Percentiles rank a stretch among this genome's conserved stretches.
Conservation (phyloP, 2,329 filamentous ascomycete genomes). For the Sporothrix brunneoviolacea region DNA sequence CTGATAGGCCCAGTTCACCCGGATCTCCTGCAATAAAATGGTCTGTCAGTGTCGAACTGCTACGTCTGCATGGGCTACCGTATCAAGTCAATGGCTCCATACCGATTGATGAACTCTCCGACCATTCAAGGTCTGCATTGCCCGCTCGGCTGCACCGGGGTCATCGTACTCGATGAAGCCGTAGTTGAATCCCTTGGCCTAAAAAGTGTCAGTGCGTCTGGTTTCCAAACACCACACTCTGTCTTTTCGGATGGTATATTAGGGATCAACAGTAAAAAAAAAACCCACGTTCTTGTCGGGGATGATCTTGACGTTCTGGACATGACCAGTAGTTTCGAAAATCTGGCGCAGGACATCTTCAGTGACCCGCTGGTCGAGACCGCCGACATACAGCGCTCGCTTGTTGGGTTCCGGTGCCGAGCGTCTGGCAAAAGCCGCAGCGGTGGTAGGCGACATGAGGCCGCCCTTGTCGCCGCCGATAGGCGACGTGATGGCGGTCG, state of each 20-base stretch:
- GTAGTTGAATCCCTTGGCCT: constrained; percentile 97
- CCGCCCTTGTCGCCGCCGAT: constrained; percentile 60
- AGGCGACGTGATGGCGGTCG: constrained; percentile 84
- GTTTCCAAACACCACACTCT: neutral
- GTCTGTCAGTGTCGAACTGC: neutral
- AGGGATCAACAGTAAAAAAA: too few relatives aligned
- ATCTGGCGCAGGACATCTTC: constrained; percentile 96
- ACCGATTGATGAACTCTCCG: constrained; percentile 92
- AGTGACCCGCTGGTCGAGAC: constrained; percentile 88
- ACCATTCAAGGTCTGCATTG: constrained; percentile 95
- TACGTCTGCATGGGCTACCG: neutral
- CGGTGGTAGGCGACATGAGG: constrained; percentile 80
- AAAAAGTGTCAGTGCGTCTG: constrained; percentile 15
- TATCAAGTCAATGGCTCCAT: constrained; percentile 30
- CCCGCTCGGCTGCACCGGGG: constrained; percentile 88
- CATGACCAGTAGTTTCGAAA: constrained; percentile 97
- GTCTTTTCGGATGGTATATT: too few relatives aligned
- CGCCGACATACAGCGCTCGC: constrained; percentile 91
- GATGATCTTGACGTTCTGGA: constrained; percentile 98
- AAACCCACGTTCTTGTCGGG: constrained; percentile 94
- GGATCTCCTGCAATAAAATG: constrained; percentile 66
- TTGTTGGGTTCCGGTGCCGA: constrained; percentile 98
- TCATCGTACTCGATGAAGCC: constrained; percentile 99
- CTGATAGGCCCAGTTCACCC: constrained; percentile 99
- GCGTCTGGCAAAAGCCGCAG: constrained; percentile 75